Evolutionary conservation across 116 monocot species (phyloP), one percentile per base, ranked within the genome.

Genomic region (Trichopus zeylanicus): DNA sequence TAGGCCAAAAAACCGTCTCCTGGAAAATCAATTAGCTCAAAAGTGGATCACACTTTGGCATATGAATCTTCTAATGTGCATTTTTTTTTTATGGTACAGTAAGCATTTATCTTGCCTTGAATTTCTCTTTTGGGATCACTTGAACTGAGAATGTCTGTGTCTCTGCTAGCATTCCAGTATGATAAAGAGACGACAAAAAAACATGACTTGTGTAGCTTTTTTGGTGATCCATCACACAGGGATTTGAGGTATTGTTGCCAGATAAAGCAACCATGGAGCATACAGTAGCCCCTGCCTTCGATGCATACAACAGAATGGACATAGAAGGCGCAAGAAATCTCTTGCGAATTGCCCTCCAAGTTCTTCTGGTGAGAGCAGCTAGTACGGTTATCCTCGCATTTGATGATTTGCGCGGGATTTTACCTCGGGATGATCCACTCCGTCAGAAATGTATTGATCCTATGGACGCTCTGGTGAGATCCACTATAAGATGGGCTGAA

Each of bases 211-310:
- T 15, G 12, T n/a, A 6, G 20, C 12, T 48, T 48, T 5, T 48
- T 57, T 56, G 56, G 3, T 56, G n/a, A n/a, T n/a, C n/a, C n/a
- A n/a, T 19, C 20, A 16, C 56, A 27, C 69, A 89, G 89, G 89
- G 84, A 4, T 81, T 80, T 55, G 89, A 84, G 60, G 84, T 84
- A 12, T 29, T 84, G 7, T 52, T 70, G 27, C 84, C 75, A 19
- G 84, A 89, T 49, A 73, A 70, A 70, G 81, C 81, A 32, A 84
- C 89, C 46, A 76, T 79, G 65, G 88, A 88, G 48, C 88, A 83
- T 60, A 71, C 71, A 2, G 68, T 88, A 5, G 28, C 71, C 33
- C 81, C 84, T 29, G 80, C 84, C 0, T 57, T 67, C 5, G 55
- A 66, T 46, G 77, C 89, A 31, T 59, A 78, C 22, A 56, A 61